phyloP scores from a whole-genome alignment of 2,329 filamentous ascomycete species.

The Pyricularia sp. region DNA sequence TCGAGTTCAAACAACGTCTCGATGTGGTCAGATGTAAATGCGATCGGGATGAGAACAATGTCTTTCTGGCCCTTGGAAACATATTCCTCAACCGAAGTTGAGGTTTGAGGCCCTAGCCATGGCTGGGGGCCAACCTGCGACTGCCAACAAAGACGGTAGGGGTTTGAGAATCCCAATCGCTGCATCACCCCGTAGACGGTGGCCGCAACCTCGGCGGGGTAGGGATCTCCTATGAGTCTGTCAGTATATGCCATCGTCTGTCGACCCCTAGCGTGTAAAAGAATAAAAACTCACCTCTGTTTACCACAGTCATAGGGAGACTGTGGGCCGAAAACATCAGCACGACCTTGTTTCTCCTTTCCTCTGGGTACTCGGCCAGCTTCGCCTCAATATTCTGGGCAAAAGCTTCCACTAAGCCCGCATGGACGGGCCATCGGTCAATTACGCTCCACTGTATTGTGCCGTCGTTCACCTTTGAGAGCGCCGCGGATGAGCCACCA shows the following conservation, averaged over 20 bases:
- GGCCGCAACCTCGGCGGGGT: conserved; percentile 87
- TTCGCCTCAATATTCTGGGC: conserved; percentile 83
- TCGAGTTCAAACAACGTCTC: conserved; percentile 94
- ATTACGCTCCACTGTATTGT: conserved; percentile 93
- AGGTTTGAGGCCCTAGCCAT: conserved; percentile 91
- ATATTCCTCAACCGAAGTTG: conserved; percentile 75
- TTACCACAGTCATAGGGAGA: conserved; percentile 93
- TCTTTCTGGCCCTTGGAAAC: conserved; percentile 86
- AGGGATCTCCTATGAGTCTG: conserved; percentile 62
- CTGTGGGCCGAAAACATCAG: conserved; percentile 92
- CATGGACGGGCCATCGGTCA: conserved; percentile 90
- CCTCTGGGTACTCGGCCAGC: conserved; percentile 70
- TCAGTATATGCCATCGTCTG: conserved; percentile 13
- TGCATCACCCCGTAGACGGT: conserved; percentile 97
- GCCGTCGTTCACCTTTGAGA: conserved; percentile 32
- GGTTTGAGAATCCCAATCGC: conserved; percentile 73
- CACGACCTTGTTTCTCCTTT: conserved; percentile 66
- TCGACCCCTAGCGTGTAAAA: conserved; percentile 2
- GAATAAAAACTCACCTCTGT: conserved; percentile 48
- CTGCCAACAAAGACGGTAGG: conserved; percentile 92
- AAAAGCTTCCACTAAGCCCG: conserved; percentile 81
- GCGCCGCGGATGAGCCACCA: conserved; percentile 15
- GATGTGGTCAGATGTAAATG: conserved; percentile 98
- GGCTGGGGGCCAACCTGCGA: conserved; percentile 92
- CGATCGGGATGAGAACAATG: conserved; percentile 82